Conservation (phyloP, 1,139 yeast genomes). For the Candida sanyaensis region DNA sequence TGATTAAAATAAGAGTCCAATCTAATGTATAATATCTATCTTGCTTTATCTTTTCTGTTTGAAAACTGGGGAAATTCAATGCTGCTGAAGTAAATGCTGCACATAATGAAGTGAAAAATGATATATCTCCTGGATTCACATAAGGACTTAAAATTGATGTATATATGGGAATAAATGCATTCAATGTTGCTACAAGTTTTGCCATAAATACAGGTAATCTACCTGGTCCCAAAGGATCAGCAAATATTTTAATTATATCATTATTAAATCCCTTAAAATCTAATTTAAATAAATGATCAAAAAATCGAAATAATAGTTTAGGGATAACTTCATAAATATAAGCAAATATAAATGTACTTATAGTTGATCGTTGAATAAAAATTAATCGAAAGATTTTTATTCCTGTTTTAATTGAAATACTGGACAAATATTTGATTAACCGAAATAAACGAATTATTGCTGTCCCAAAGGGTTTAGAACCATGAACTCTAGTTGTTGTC, state of each 20-base stretch:
- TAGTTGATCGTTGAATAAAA: slow-evolving; percentile 16
- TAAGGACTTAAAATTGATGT: slow-evolving; percentile 10
- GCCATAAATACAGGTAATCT: slow-evolving; percentile 34
- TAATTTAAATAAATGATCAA: slow-evolving; percentile 18
- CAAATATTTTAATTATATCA: slow-evolving; percentile 17
- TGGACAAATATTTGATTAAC: not conserved
- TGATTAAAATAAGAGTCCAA: slow-evolving; percentile 24
- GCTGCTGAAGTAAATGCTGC: slow-evolving; percentile 23
- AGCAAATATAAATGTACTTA: slow-evolving; percentile 35
- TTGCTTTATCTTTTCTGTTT: slow-evolving; percentile 13
- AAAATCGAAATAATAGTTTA: slow-evolving; percentile 22
- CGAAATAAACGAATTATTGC: not conserved
- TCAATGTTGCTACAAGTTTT: slow-evolving; percentile 20
- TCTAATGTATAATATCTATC: slow-evolving; percentile 25
- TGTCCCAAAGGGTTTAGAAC: not conserved
- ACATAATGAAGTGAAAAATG: slow-evolving; percentile 8
- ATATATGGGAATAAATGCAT: slow-evolving; percentile 17
- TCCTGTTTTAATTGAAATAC: not conserved
- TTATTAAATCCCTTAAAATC: slow-evolving; percentile 13
- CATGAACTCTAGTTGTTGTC: not conserved
- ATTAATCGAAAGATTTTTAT: slow-evolving; percentile 5
- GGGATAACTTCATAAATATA: slow-evolving; percentile 39
- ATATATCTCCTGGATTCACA: not conserved
- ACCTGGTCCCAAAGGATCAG: slow-evolving; percentile 25
- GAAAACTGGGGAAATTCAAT: slow-evolving; percentile 23